Base-by-base conservation (phyloP, 2,329 filamentous ascomycete species). In the Rosellinia necatrix region DNA sequence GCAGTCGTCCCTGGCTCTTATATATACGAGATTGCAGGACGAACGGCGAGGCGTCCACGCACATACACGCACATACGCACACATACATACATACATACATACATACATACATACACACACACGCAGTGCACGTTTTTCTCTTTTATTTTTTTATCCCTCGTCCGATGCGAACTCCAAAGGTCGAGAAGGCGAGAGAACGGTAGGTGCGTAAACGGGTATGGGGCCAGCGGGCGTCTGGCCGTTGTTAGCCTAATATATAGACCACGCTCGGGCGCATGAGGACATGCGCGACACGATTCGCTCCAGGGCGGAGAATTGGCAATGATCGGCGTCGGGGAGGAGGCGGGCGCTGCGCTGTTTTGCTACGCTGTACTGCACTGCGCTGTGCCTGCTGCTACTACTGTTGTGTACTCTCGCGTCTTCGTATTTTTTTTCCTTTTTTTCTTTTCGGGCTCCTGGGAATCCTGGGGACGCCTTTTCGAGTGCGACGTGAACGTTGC, bases 401-500 rank as follows among this genome's bases (percentile, higher is more conserved):
- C 12, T 27, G 15, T 19, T 17, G 24, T n/a, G n/a, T n/a, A n/a
- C n/a, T n/a, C n/a, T n/a, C n/a, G n/a, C n/a, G n/a, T 29, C 35
- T 50, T 49, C 34, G 49, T 56, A 49, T 60, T 54, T 12, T 19
- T 17, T 24, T 34, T 3, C 34, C 22, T 41, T 17, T 9, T 29
- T 32, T n/a, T n/a, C n/a, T n/a, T n/a, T n/a, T n/a, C n/a, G n/a
- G n/a, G n/a, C n/a, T n/a, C n/a, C n/a, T n/a, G n/a, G n/a, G n/a
- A n/a, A n/a, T n/a, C n/a, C n/a, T n/a, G n/a, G n/a, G 29, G 48
- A 30, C 41, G 32, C 13, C 35, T 27, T 51, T 13, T 40, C 30
- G 8, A 35, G 32, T 53, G 24, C 27, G 59, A 56, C 57, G 59
- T 62, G 60, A 62, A 51, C 55, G 50, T 43, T 53, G 48, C 49